Conservation (phyloP, 2,329 filamentous ascomycete species). For the Tetracladium maxilliforme region DNA sequence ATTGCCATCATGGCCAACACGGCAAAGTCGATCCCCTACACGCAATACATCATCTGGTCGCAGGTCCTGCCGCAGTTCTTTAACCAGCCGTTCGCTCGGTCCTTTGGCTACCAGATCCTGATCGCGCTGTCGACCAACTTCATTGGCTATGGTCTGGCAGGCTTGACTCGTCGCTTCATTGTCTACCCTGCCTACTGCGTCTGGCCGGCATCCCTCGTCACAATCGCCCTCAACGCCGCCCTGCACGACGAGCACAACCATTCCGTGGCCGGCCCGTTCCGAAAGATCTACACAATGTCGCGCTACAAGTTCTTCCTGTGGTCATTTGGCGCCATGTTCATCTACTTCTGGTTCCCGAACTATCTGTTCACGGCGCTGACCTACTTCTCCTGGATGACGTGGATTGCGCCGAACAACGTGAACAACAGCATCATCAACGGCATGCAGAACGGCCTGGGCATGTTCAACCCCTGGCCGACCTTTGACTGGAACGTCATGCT, state of each 20-base stretch:
- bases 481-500: conserved; percentile 26
- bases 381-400: conserved; percentile 35
- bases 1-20: conserved; percentile 16
- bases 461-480: conserved; percentile 26
- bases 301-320: conserved; percentile 29
- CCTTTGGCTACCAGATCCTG: conserved; percentile 32
- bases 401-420: conserved; percentile 30
- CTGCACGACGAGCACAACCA: conserved; percentile 20
- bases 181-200: conserved; percentile 35
- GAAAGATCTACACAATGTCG: conserved; percentile 22
- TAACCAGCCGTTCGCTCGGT: conserved; percentile 30
- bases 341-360: conserved; percentile 35
- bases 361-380: conserved; percentile 29
- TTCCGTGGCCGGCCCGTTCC: conserved; percentile 21
- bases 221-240: conserved; percentile 29
- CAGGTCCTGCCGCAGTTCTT: conserved; percentile 33
- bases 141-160: conserved; percentile 39
- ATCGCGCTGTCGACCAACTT: conserved; percentile 35
- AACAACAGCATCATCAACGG: conserved; percentile 22
- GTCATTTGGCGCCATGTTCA: conserved; percentile 28
- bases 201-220: conserved; percentile 32
- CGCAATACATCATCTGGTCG: conserved; percentile 32
- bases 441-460: conserved; percentile 20
- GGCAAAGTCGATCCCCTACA: conserved; percentile 22
- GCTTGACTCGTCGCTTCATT: conserved; percentile 30